Conservation (phyloP, 495 filamentous ascomycete species). For the Lophium mytilinum region DNA sequence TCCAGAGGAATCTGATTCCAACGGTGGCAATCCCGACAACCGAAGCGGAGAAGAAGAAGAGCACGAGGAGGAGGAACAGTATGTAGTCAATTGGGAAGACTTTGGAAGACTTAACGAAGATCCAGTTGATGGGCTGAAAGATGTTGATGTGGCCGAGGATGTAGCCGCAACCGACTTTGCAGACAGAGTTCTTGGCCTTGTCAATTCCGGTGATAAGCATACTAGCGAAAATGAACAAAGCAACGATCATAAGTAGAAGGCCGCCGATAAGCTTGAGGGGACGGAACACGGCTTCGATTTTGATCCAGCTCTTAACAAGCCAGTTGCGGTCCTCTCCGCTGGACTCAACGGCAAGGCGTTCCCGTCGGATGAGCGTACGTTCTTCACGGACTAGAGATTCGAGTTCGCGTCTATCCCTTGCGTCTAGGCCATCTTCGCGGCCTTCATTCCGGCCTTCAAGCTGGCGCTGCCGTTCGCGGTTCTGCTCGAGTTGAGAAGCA, state of each 20-base stretch:
- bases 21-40: constrained; percentile 77
- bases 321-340: constrained; percentile 62
- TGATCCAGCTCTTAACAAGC: constrained; percentile 64
- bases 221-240: constrained; percentile 70
- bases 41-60: constrained; percentile 79
- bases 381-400: constrained; percentile 84
- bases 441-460: constrained; percentile 80
- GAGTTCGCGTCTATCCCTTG: constrained; percentile 81
- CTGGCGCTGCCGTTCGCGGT: constrained; percentile 84
- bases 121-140: constrained; percentile 91
- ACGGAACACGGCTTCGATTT: constrained; percentile 65
- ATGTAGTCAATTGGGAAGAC: constrained; percentile 90
- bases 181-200: constrained; percentile 90
- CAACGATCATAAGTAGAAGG: constrained; percentile 61
- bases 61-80: constrained; percentile 70
- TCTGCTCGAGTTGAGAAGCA: constrained; percentile 67
- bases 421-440: constrained; percentile 60
- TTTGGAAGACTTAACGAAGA: constrained; percentile 72
- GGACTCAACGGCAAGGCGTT: constrained; percentile 75
- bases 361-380: constrained; percentile 79
- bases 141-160: constrained; percentile 85
- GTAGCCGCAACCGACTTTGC: constrained; percentile 86
- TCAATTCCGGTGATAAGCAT: constrained; percentile 96
- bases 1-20: constrained; percentile 93
- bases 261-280: constrained; percentile 84